Evolutionary conservation across 2,329 filamentous ascomycete genomes (phyloP), one percentile per base, ranked within the genome.

Genomic region (Plectosphaerella cucumerina): DNA sequence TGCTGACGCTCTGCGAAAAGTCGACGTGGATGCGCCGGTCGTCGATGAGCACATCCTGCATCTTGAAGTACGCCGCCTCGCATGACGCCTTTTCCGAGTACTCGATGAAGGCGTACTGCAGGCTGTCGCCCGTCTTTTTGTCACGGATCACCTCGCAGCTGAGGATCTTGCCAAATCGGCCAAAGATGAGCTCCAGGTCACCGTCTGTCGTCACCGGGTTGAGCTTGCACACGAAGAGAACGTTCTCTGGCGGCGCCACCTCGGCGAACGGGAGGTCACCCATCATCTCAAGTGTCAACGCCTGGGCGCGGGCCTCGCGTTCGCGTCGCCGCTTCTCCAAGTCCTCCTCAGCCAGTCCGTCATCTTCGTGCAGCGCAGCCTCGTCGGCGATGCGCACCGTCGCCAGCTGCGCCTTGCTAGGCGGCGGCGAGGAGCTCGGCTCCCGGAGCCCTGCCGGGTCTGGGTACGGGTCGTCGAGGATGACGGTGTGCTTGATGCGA

Each of bases 91-190:
- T 94, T 50, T 95, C 88, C 52, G 93, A 89, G 62, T 93, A 99
- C 66, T 99, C 94, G 62, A 99, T 95, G 60, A 99, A 99, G 1
- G 94, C 91, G 65, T 99, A 99, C 67, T 99, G 94, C 46, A 99
- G 72, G 63, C 90, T 96, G 70, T 99, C 94, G 4, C 91, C 91
- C 0, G 93, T 97, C 62, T 90, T 90, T 65, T 89, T 89, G 67
- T 99, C 94, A 46, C 93, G 81, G 56, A 99, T 97, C 33, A 99
- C 89, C 70, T 99, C 94, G 65, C 94, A 99, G 44, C 90, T 96
- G 21, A 97, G 69, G 41, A 99, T 96, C 64, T 87, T 93, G 59
- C 94, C 94, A 61, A 99, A 99, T 1, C 94, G 92, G 51, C 90
- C 93, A 70, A 99, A 99, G 56, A 99, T 97, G 57, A 97, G 80